phyloP scores from a whole-genome alignment of 2,329 filamentous ascomycete genomes.

The Penicillium sp. region DNA sequence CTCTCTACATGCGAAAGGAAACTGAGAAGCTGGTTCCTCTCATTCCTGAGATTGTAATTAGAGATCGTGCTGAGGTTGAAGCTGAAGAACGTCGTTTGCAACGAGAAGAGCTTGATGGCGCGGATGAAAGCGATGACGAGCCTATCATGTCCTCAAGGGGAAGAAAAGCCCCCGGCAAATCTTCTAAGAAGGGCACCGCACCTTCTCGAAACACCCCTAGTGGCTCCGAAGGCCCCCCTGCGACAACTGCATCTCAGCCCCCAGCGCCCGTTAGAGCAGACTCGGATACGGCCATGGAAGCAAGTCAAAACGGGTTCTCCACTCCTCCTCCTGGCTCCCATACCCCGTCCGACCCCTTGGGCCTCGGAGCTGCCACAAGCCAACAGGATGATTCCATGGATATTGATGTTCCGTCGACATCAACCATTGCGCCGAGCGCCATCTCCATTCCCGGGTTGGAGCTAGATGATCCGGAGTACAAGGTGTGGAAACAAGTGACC shows the following conservation, averaged over 20 bases:
- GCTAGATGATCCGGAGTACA: constrained; percentile 88
- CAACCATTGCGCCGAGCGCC: constrained; percentile 69
- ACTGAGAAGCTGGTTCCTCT: constrained; percentile 94
- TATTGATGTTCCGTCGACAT: constrained; percentile 72
- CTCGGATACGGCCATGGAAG: constrained; percentile 74
- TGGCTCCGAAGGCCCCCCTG: constrained; percentile 77
- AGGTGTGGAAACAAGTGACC: constrained; percentile 98
- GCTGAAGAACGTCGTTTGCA: constrained; percentile 81
- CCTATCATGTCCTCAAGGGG: constrained; percentile 98
- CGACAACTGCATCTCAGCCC: constrained; percentile 49
- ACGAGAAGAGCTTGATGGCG: constrained; percentile 77
- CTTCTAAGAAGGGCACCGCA: constrained; percentile 65
- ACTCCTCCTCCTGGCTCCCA: constrained; percentile 79
- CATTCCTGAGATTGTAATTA: constrained; percentile 89
- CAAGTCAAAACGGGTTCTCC: constrained; percentile 79
- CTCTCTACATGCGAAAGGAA: constrained; percentile 94
- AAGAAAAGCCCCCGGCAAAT: constrained; percentile 79
- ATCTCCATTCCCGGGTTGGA: constrained; percentile 75
- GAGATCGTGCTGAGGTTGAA: constrained; percentile 92
- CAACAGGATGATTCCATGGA: constrained; percentile 88
- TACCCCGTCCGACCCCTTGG: constrained; percentile 75
- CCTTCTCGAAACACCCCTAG: constrained; percentile 74
- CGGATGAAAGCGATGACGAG: constrained; percentile 93
- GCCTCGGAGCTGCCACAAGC: constrained; percentile 67
- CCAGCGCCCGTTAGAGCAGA: constrained; percentile 62